These are phyloP conservation scores for Cydonia oblonga DNA, from an alignment of 331 rosid genomes.

Conservation along the genomic window DNA sequence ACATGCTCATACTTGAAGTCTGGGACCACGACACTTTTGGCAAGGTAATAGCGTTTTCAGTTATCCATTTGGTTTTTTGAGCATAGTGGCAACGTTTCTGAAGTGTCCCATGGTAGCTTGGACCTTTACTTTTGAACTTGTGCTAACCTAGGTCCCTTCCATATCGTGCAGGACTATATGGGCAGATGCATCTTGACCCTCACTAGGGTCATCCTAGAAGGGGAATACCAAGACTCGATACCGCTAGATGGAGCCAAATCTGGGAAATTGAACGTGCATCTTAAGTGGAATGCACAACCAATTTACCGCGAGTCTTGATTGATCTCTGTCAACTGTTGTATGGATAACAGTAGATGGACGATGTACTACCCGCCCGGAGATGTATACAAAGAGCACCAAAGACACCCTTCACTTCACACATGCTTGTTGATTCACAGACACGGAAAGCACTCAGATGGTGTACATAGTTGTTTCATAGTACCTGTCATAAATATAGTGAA, in stretches of 20 bases:
- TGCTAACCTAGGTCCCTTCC: not conserved
- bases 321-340: not conserved
- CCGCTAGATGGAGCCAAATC: slow-evolving; percentile 77
- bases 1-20: slow-evolving; percentile 80
- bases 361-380: not conserved
- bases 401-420: not conserved
- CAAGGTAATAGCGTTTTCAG: slow-evolving; percentile 39
- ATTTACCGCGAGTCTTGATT: slow-evolving; percentile 68
- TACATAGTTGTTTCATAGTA: slow-evolving; percentile 26
- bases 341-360: not conserved
- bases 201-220: slow-evolving; percentile 77
- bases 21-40: slow-evolving; percentile 97
- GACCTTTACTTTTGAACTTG: not conserved
- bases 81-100: not conserved
- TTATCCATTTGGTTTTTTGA: not conserved
- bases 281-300: slow-evolving; percentile 34
- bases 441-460: slow-evolving; percentile 10
- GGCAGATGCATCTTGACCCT: slow-evolving; percentile 91
- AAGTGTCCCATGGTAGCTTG: not conserved
- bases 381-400: slow-evolving; percentile 15
- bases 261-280: slow-evolving; percentile 53
- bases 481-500: not conserved
- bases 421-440: not conserved
- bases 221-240: slow-evolving; percentile 66
- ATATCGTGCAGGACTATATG: slow-evolving; percentile 63